Conservation (phyloP, 495 filamentous ascomycete species). For the Pyrenula massariospora region DNA sequence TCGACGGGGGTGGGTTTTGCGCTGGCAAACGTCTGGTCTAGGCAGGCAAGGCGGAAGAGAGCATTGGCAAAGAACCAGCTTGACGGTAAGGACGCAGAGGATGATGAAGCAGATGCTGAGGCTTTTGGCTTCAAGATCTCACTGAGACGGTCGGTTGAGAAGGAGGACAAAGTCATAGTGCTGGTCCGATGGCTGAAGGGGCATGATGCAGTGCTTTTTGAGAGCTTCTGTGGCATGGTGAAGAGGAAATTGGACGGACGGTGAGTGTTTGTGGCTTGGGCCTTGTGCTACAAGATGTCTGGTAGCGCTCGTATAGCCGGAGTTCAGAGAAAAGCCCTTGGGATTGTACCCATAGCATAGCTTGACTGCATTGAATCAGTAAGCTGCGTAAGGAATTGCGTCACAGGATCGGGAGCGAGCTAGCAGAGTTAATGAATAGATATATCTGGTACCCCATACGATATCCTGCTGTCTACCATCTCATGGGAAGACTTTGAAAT, state of each 20-base stretch:
- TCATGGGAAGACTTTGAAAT: too few species aligned
- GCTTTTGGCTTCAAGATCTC: conserved; percentile 34
- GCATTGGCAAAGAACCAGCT: conserved; percentile 12
- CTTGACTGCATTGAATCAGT: too few species aligned
- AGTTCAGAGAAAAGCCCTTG: too few species aligned
- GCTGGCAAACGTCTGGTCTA: conserved; percentile 60
- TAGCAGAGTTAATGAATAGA: too few species aligned
- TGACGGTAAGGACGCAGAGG: conserved; percentile 11
- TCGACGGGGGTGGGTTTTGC: conserved; percentile 42
- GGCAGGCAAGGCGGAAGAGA: conserved; percentile 48
- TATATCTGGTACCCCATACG: too few species aligned
- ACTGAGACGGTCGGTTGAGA: conserved; percentile 7
- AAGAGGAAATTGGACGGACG: conserved; percentile 34
- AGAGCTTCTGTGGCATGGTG: conserved; percentile 79
- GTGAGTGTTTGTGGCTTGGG: background rate
- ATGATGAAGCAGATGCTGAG: conserved; percentile 20
- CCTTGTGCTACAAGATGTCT: too few species aligned
- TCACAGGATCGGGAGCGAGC: too few species aligned
- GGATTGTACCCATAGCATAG: too few species aligned
- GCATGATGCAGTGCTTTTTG: conserved; percentile 62
- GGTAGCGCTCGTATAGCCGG: too few species aligned
- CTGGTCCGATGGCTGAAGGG: conserved; percentile 67
- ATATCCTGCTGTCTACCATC: too few species aligned
- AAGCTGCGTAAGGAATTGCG: too few species aligned
- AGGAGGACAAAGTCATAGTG: conserved; percentile 21